A percentile compares a stretch with the other conserved stretches of the same genome.
Conservation (phyloP, 2,329 filamentous ascomycete genomes). For the Aureobasidium lini region DNA sequence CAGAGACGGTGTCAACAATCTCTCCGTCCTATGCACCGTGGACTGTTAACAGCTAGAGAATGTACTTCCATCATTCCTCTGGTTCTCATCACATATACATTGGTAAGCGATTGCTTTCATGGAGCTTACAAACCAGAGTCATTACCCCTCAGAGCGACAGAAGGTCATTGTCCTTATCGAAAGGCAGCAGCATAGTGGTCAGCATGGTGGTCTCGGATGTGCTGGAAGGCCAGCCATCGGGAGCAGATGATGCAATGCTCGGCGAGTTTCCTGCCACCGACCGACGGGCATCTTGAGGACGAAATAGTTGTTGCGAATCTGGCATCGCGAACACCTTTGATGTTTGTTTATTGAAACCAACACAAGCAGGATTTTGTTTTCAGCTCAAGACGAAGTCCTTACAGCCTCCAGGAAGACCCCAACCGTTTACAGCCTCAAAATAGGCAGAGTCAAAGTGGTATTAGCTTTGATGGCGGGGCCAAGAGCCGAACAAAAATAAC, state of each 20-base stretch:
- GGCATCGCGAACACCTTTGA: background rate
- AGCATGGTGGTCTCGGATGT: no score
- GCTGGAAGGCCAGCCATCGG: background rate
- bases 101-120: background rate
- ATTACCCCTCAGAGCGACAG: background rate
- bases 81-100: background rate
- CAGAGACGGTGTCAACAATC: background rate
- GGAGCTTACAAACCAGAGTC: background rate
- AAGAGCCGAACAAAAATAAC: background rate
- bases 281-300: background rate
- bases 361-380: background rate
- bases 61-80: background rate
- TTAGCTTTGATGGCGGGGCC: background rate
- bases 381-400: background rate
- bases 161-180: no score
- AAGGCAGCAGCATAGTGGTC: no score
- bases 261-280: background rate
- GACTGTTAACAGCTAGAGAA: background rate
- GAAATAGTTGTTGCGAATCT: background rate
- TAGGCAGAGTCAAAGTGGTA: background rate
- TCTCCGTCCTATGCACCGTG: background rate
- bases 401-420: background rate
- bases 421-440: background rate
- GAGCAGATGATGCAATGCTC: background rate
- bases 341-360: no score